phyloP scores from a whole-genome alignment of 2,329 filamentous ascomycete species.

The Penicillium sp. region DNA sequence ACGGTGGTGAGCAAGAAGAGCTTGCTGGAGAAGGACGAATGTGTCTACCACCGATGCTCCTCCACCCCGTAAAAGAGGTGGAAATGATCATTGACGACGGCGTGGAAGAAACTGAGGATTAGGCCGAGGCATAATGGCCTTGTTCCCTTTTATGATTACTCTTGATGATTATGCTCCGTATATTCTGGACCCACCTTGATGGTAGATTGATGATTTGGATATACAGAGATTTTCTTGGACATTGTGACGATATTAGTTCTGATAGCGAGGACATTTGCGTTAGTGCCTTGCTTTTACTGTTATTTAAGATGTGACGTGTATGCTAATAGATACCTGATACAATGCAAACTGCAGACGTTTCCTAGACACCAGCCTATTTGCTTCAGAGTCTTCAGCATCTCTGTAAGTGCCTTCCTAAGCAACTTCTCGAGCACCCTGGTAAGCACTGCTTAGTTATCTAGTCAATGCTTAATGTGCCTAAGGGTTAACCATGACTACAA shows the following conservation, averaged over 20 bases:
- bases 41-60: conserved; percentile 86
- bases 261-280: background rate
- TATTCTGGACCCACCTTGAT: background rate
- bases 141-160: background rate
- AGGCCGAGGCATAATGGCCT: background rate
- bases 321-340: background rate
- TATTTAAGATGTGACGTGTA: background rate
- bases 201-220: background rate
- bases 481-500: too few species aligned
- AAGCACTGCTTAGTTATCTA: too few species aligned
- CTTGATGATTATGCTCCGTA: background rate
- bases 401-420: too few species aligned
- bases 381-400: background rate
- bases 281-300: background rate
- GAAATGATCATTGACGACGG: conserved; percentile 56
- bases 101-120: conserved; percentile 4
- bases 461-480: too few species aligned
- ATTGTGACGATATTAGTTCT: background rate
- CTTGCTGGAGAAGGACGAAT: conserved; percentile 77
- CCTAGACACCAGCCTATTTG: background rate
- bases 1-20: conserved; percentile 79
- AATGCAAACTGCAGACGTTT: background rate
- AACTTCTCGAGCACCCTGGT: background rate
- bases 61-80: conserved; percentile 86
- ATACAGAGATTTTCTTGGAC: background rate